Conservation (phyloP, 2,329 filamentous ascomycete species). For the Colletotrichum nymphaeae region DNA sequence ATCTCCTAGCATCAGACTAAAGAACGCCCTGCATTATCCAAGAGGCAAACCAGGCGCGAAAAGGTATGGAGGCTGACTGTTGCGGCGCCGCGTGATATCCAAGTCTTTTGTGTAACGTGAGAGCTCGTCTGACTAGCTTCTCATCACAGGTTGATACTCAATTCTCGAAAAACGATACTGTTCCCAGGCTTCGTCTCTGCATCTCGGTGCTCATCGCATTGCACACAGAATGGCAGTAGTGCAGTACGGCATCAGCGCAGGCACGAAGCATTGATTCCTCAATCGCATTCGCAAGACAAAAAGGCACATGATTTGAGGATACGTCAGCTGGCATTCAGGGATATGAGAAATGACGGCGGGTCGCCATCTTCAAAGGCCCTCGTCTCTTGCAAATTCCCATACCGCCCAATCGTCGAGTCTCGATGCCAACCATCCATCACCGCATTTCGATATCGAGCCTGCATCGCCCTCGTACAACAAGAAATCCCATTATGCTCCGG, state of each 20-base stretch:
- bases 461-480: background rate
- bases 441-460: conserved; percentile 19
- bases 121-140: background rate
- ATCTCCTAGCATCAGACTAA: background rate
- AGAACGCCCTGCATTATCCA: background rate
- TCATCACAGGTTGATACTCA: background rate
- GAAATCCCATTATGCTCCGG: conserved; percentile 1
- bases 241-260: background rate
- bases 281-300: too few species aligned
- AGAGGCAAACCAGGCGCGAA: background rate
- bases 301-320: background rate
- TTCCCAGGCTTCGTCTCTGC: background rate
- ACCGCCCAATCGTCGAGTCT: conserved; percentile 15
- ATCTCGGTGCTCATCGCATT: background rate
- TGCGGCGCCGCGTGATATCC: too few species aligned
- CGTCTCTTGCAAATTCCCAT: background rate
- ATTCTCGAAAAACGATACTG: background rate
- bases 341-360: conserved; percentile 22
- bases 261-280: background rate
- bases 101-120: conserved; percentile 5
- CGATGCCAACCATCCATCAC: conserved; percentile 24
- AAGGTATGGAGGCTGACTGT: background rate
- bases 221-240: background rate
- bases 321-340: conserved; percentile 8
- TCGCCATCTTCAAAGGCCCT: conserved; percentile 1